Base-by-base conservation (phyloP, 495 filamentous ascomycete species). In the Margaritispora aquatica region DNA sequence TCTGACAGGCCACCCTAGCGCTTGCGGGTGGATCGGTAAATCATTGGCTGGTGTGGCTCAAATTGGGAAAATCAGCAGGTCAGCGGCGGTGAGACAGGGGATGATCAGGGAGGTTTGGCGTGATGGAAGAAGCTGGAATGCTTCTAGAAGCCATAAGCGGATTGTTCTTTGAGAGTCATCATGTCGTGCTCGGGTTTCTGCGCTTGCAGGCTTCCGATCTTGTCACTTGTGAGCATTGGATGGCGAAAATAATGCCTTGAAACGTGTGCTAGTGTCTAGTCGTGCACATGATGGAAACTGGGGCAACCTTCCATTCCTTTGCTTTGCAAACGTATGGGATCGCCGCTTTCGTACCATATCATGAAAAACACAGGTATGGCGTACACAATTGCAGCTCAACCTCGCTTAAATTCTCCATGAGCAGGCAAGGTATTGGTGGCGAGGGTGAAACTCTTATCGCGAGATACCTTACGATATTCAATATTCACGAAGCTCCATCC, bases 371-470 rank as follows among this genome's bases (percentile, higher is more conserved):
- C 29, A 5, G 15, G 29, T 34, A n/a, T n/a, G n/a, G n/a, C n/a
- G n/a, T n/a, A n/a, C n/a, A n/a, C n/a, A n/a, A n/a, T n/a, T n/a
- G n/a, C n/a, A n/a, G n/a, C n/a, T n/a, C n/a, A n/a, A n/a, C n/a
- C n/a, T 34, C 29, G 29, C 29, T 34, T 34, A 15, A 15, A 34
- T n/a, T n/a, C n/a, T n/a, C n/a, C 29, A 34, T 15, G 29, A 34
- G 7, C 38, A 44, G 15, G 38, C 38, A 44, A 44, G 38, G 19
- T 44, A 17, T 17, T 44, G 38, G 38, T 55, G 51, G n/a, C 24
- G 5, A 31, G 44, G 44, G 17, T 36, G 34, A 55, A 55, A 44
- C 53, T 20, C 53, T 55, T 55, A 41, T 46, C 38, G 7, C 19
- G 38, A 44, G 4, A 44, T 44, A 3, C 38, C 11, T 44, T 34